Evolutionary conservation across 805 yeast genomes (phyloP), one percentile per base, ranked within the genome.

Genomic region (Teunomyces pallodes): DNA sequence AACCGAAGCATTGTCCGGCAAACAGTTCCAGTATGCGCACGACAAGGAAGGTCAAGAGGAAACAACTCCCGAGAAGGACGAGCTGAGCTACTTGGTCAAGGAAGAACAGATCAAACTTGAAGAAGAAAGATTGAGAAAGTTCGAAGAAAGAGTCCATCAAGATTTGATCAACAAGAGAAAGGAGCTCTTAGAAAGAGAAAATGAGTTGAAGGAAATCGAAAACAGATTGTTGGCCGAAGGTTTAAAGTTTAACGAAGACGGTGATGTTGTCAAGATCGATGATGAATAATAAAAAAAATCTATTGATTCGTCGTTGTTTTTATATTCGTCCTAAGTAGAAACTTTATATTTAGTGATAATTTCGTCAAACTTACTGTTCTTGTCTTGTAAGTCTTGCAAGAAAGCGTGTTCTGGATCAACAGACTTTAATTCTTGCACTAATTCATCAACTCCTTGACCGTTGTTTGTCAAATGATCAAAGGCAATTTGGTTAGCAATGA

Each of bases 81-180:
- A 58, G 40, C 42, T 42, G 13, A 45, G 44, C n/a, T 74, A 74
- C 55, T 53, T 67, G 50, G 81, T 82, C 35, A 87, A 92, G 67
- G 97, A 90, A 66, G 96, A 89, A 68, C 95, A 89, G 69, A 87
- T 90, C 59, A 83, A 87, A 59, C 73, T 85, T 46, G 97, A 90
- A 68, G 97, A 90, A 70, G 96, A 88, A 69, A 81, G 95, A 69
- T 77, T 90, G 61, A 84, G 79, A 60, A 87, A 88, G 39, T 88
- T 87, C 64, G 97, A 90, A 70, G 90, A 85, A 67, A 77, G 94
- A 58, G 95, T 90, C 24, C 96, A 90, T 69, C 87, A 85, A 62
- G 96, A 90, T 66, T 76, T 90, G 64, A 74, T 86, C 62, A 76
- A 78, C 64, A 88, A 90, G 74, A 79, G 94, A 57, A 83, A 84